Evolutionary conservation across 768 basidiomycete species (phyloP).

Genomic region (Bullera alba): DNA sequence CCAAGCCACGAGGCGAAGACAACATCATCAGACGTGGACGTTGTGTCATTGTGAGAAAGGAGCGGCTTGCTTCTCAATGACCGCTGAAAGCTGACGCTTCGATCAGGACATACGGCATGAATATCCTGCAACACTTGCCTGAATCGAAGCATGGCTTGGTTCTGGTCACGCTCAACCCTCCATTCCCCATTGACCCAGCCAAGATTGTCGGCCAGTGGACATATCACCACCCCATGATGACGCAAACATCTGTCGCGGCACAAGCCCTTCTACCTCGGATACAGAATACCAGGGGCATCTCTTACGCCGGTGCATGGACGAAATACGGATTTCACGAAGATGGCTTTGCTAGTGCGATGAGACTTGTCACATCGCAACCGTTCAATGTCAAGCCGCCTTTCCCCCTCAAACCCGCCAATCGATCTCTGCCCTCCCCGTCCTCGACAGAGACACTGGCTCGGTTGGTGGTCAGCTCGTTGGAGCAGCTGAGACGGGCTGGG

Average conservation of each 20-base stretch:
- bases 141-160: constrained; percentile 57
- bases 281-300: constrained; percentile 58
- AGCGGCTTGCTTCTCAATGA: not conserved
- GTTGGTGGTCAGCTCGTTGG: constrained; percentile 8
- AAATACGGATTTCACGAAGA: constrained; percentile 79
- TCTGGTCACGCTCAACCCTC: constrained; percentile 67
- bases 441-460: constrained; percentile 1
- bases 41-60: not conserved
- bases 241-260: constrained; percentile 54
- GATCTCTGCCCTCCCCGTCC: constrained; percentile 10
- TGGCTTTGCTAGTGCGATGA: constrained; percentile 55
- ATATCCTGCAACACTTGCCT: constrained; percentile 63
- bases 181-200: constrained; percentile 54
- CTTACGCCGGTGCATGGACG: constrained; percentile 65
- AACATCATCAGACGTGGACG: constrained; percentile 46
- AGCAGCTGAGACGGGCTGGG: constrained; percentile 6
- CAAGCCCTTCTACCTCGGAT: constrained; percentile 56
- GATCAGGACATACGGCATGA: constrained; percentile 59
- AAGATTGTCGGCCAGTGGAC: constrained; percentile 53
- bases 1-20: constrained; percentile 34
- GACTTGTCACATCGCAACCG: constrained; percentile 13
- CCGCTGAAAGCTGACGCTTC: not conserved
- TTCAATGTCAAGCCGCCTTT: constrained; percentile 37
- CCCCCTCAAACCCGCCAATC: constrained; percentile 22
- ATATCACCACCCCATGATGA: constrained; percentile 66